Percentiles rank a stretch among this genome's conserved stretches.
These are phyloP conservation scores for Malassezia vespertilionis DNA, from an alignment of 1,284 basidiomycete genomes.

Conservation along the genomic window DNA sequence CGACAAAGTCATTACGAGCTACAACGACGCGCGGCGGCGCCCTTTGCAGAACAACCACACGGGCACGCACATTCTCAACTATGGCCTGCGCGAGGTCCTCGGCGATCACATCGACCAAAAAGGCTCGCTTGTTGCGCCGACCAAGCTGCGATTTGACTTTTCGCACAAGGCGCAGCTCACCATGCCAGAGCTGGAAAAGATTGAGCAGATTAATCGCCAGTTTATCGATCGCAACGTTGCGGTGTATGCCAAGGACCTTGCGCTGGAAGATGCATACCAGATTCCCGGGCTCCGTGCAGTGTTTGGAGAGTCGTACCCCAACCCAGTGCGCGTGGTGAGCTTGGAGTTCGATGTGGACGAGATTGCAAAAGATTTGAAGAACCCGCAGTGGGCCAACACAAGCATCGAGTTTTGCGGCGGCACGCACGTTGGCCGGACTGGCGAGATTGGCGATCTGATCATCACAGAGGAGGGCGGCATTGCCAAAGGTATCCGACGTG, in stretches of 20 bases:
- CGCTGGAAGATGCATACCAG: slow-evolving; percentile 67
- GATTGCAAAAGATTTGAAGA: slow-evolving; percentile 70
- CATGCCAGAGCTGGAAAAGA: slow-evolving; percentile 63
- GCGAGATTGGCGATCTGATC: slow-evolving; percentile 89
- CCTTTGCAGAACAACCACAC: slow-evolving; percentile 96
- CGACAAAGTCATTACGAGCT: slow-evolving; percentile 61
- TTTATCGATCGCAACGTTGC: slow-evolving; percentile 83
- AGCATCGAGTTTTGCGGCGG: slow-evolving; percentile 97
- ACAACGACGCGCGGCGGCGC: slow-evolving; percentile 73
- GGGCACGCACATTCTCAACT: slow-evolving; percentile 96
- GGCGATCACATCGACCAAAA: slow-evolving; percentile 97
- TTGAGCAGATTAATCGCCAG: slow-evolving; percentile 71
- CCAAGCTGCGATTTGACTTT: slow-evolving; percentile 95
- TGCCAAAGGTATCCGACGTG: slow-evolving; percentile 89
- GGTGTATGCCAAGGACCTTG: slow-evolving; percentile 77
- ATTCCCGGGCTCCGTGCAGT: slow-evolving; percentile 90
- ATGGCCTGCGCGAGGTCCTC: slow-evolving; percentile 74
- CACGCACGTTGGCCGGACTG: slow-evolving; percentile 88
- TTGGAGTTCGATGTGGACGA: slow-evolving; percentile 78
- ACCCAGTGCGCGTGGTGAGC: slow-evolving; percentile 88
- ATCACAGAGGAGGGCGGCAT: slow-evolving; percentile 93
- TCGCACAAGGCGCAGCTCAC: slow-evolving; percentile 82
- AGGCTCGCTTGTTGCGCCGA: slow-evolving; percentile 88
- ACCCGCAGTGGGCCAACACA: slow-evolving; percentile 77
- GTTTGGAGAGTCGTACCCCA: slow-evolving; percentile 94